phyloP scores from a whole-genome alignment of 805 yeast species.

The Teunomyces gatunensis region DNA sequence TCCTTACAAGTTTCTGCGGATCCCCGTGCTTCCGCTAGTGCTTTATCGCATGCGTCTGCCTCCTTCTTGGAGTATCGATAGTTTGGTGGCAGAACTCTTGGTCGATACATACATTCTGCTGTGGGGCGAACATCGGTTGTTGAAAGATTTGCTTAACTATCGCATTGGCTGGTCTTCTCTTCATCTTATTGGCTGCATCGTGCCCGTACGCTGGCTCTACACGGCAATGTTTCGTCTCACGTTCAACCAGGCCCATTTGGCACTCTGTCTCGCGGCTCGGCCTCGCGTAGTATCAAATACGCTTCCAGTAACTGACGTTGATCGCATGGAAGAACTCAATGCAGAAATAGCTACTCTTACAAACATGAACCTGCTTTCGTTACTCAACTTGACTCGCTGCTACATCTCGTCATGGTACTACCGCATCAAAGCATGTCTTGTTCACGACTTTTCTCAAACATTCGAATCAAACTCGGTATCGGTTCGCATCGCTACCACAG shows the following conservation, averaged over 20 bases:
- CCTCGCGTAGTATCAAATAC: slow-evolving; percentile 36
- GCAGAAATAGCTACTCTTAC: neutral
- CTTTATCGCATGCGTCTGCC: slow-evolving; percentile 34
- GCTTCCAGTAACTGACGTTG: slow-evolving; percentile 18
- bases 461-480: slow-evolving; percentile 22
- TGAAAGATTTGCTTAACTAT: slow-evolving; percentile 11
- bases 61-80: too few relatives aligned
- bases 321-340: slow-evolving; percentile 21
- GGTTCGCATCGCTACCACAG: slow-evolving; percentile 28
- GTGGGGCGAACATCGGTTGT: slow-evolving; percentile 34
- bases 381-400: neutral
- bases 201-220: slow-evolving; percentile 38
- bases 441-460: slow-evolving; percentile 31
- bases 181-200: slow-evolving; percentile 31
- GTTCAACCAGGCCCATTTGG: slow-evolving; percentile 31
- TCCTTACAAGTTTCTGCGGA: slow-evolving; percentile 35
- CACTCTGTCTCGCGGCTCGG: slow-evolving; percentile 22
- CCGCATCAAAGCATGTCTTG: slow-evolving; percentile 32
- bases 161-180: neutral
- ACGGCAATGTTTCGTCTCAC: slow-evolving; percentile 32
- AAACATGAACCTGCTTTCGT: too few relatives aligned
- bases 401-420: slow-evolving; percentile 11
- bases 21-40: slow-evolving; percentile 39
- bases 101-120: slow-evolving; percentile 36
- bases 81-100: slow-evolving; percentile 28